Evolutionary conservation across 2,329 filamentous ascomycete species (phyloP), one percentile per base, ranked within the genome.

Genomic region (Hansfordia pulvinata): DNA sequence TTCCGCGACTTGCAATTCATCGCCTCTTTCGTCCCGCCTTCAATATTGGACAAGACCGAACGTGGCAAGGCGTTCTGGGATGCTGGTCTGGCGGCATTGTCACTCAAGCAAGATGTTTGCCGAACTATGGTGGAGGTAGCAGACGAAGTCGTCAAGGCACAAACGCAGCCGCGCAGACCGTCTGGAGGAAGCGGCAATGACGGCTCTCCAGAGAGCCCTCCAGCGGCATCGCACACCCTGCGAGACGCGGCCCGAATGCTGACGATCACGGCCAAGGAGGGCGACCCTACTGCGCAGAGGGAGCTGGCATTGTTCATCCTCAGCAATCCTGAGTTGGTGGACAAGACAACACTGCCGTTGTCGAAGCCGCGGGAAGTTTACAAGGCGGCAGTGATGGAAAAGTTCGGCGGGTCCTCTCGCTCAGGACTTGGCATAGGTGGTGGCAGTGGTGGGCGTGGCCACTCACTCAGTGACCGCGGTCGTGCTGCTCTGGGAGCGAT

Each of bases 271-370:
- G 90, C 90, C 10, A 90, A 86, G 48, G 90, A 98, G 53, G 86
- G 88, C 20, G 74, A 86, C 33, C 68, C 85, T 0, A 80, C 82
- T 9, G 86, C 88, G 5, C 86, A 96, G 56, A 76, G 90, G 26
- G 90, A 98, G 54, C 67, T 98, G 10, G 90, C 82, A 2, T 80
- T 93, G 35, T 79, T 96, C 42, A 96, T 94, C 49, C 69, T 98
- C 20, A 90, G 84, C 1, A 80, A 93, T 39, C 86, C 90, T 0
- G 84, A 93, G 47, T 68, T 90, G 10, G 73, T 94, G 9, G 69
- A 72, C 37, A 70, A 82, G 14, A 79, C 84, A 7, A 84, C 85
- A 0, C 61, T 92, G 21, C 90, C 90, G 2, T 65, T 96, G 27
- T 82, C 81, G 10, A 79, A 80, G 44, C 81, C 85, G 1, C 67